A percentile compares a stretch with the other conserved stretches of the same genome.
Conservation (phyloP, 179 eudicot species). For the Corrigiola litoralis region DNA sequence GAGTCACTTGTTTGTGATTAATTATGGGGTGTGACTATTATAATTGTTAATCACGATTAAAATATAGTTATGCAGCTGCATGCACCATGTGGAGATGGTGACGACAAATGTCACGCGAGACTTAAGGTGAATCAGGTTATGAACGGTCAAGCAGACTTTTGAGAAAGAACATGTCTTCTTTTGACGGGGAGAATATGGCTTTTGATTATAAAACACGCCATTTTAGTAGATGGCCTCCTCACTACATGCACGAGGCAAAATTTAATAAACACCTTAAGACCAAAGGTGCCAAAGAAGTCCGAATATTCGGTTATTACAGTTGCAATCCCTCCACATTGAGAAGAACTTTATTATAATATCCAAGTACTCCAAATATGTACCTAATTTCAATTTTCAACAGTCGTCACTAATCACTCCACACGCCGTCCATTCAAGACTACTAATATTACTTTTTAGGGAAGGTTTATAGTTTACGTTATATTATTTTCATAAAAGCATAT, state of each 20-base stretch:
- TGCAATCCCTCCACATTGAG: no score
- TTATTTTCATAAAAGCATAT: no score
- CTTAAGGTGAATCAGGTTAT: neutral
- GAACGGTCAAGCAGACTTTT: conserved; percentile 8
- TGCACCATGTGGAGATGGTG: conserved; percentile 3
- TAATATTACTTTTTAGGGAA: no score
- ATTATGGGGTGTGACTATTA: neutral
- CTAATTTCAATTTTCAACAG: neutral
- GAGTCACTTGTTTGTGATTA: neutral
- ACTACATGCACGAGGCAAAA: neutral
- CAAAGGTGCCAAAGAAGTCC: neutral
- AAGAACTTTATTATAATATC: no score
- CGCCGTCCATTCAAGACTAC: neutral
- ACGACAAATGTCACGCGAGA: neutral
- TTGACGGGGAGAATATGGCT: neutral
- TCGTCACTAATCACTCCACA: neutral
- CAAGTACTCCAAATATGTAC: no score
- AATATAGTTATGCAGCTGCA: neutral
- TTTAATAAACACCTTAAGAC: no score
- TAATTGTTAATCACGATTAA: neutral
- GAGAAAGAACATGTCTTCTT: neutral
- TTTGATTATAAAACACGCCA: neutral
- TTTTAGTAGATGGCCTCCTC: conserved; percentile 1
- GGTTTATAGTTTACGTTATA: no score
- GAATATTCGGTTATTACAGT: neutral